Evolutionary conservation across 2,329 filamentous ascomycete genomes (phyloP).

Genomic region (Alternaria sp.): DNA sequence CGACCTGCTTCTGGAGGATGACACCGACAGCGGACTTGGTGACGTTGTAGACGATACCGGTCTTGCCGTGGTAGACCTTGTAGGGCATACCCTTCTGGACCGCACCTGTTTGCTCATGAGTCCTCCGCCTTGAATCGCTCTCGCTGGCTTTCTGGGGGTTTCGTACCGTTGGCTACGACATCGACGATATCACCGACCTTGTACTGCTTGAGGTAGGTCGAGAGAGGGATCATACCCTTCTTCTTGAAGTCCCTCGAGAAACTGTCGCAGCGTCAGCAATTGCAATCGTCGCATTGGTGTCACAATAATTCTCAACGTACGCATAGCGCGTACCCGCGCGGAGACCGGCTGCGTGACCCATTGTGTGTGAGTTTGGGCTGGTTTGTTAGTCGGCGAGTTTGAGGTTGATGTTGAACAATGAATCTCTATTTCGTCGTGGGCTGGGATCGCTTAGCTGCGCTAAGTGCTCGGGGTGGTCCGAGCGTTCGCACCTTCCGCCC

Average conservation of each 20-base stretch:
- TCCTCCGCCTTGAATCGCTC: slow-evolving; percentile 15
- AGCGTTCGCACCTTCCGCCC: too few relatives aligned
- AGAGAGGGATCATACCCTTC: slow-evolving; percentile 92
- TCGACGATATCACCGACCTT: slow-evolving; percentile 99
- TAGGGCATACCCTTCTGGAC: slow-evolving; percentile 78
- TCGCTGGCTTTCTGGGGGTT: slow-evolving; percentile 29
- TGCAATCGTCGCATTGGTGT: slow-evolving; percentile 21
- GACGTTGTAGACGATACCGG: slow-evolving; percentile 96
- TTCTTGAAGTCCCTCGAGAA: slow-evolving; percentile 95
- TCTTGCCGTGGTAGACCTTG: slow-evolving; percentile 99
- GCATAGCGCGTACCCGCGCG: slow-evolving; percentile 55
- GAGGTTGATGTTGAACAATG: too few relatives aligned
- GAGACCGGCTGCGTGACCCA: slow-evolving; percentile 64
- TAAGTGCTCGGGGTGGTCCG: too few relatives aligned
- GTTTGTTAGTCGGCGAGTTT: too few relatives aligned
- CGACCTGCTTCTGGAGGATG: slow-evolving; percentile 97
- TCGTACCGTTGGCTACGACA: slow-evolving; percentile 98
- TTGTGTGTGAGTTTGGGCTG: slow-evolving; percentile 51
- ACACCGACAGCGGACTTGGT: slow-evolving; percentile 97
- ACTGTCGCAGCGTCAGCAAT: slow-evolving; percentile 38
- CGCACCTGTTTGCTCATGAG: slow-evolving; percentile 46
- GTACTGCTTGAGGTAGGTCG: slow-evolving; percentile 95
- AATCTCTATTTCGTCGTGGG: too few relatives aligned
- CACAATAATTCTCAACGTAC: slow-evolving; percentile 32
- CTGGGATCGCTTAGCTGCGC: too few relatives aligned